Percentiles rank a stretch among this genome's conserved stretches.
Conservation (phyloP, 208 protist species). For the Leishmania gerbilli region DNA sequence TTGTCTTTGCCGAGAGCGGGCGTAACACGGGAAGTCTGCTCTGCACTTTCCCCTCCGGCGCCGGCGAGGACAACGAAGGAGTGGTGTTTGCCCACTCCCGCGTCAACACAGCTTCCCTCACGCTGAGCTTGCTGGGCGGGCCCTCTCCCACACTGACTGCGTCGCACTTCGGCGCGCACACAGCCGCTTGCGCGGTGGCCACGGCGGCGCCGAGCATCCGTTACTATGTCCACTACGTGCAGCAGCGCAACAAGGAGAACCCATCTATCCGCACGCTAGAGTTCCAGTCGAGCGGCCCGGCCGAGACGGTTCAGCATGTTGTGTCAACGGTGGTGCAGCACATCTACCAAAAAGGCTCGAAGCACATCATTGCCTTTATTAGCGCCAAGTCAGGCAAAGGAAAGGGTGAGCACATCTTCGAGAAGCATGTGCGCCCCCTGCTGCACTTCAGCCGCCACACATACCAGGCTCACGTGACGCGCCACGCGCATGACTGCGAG, state of each 20-base stretch:
- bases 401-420: constrained; percentile 53
- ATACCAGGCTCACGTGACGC: constrained; percentile 52
- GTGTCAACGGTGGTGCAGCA: constrained; percentile 36
- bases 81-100: constrained; percentile 45
- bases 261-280: constrained; percentile 58
- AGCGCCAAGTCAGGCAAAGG: constrained; percentile 81
- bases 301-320: constrained; percentile 27
- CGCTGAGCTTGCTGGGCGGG: constrained; percentile 1
- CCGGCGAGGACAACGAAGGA: constrained; percentile 11
- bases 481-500: constrained; percentile 75
- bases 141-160: constrained; percentile 1
- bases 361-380: constrained; percentile 71
- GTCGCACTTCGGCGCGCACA: constrained; percentile 2
- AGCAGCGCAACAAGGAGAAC: constrained; percentile 22
- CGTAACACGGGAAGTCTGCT: constrained; percentile 13
- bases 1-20: constrained; percentile 24
- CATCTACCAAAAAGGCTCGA: constrained; percentile 60
- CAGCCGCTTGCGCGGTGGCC: neutral
- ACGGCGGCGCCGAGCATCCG: constrained; percentile 7
- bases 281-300: constrained; percentile 35
- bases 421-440: constrained; percentile 55
- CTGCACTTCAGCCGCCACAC: constrained; percentile 80
- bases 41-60: constrained; percentile 16
- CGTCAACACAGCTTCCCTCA: constrained; percentile 33
- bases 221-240: constrained; percentile 69